Conservation (phyloP, 2,329 filamentous ascomycete genomes). For the Venturia effusa region DNA sequence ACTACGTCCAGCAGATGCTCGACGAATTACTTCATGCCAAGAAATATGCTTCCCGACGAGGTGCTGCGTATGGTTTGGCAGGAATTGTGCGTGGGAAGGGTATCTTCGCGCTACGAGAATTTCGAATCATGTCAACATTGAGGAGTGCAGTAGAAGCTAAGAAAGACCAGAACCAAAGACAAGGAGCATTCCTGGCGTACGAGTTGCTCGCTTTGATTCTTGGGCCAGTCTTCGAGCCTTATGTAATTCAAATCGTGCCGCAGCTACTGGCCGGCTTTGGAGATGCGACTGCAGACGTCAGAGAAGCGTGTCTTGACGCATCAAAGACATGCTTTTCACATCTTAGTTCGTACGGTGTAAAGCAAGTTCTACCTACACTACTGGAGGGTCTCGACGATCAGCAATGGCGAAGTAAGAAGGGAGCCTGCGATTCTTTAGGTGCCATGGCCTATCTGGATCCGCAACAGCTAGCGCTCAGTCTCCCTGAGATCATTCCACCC, state of each 20-base stretch:
- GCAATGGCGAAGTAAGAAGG: constrained; percentile 98
- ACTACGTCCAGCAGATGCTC: constrained; percentile 71
- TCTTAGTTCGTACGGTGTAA: constrained; percentile 90
- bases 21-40: constrained; percentile 77
- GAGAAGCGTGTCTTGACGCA: constrained; percentile 84
- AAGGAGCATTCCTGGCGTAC: constrained; percentile 80
- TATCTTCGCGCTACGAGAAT: constrained; percentile 69
- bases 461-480: constrained; percentile 79
- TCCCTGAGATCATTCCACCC: constrained; percentile 94
- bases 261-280: constrained; percentile 84
- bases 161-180: constrained; percentile 79
- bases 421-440: constrained; percentile 89
- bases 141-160: constrained; percentile 85
- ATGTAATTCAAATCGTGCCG: constrained; percentile 89
- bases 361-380: constrained; percentile 83
- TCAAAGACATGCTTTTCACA: constrained; percentile 90
- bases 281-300: constrained; percentile 76
- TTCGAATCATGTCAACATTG: constrained; percentile 73
- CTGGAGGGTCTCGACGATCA: constrained; percentile 86
- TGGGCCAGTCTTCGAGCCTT: constrained; percentile 85
- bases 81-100: constrained; percentile 85
- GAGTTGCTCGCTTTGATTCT: constrained; percentile 82
- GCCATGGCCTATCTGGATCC: constrained; percentile 98
- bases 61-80: constrained; percentile 87
- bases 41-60: constrained; percentile 84